Percentiles rank a stretch among this genome's conserved stretches.
Conservation (phyloP, 768 basidiomycete species). For the Lentinula sp. region DNA sequence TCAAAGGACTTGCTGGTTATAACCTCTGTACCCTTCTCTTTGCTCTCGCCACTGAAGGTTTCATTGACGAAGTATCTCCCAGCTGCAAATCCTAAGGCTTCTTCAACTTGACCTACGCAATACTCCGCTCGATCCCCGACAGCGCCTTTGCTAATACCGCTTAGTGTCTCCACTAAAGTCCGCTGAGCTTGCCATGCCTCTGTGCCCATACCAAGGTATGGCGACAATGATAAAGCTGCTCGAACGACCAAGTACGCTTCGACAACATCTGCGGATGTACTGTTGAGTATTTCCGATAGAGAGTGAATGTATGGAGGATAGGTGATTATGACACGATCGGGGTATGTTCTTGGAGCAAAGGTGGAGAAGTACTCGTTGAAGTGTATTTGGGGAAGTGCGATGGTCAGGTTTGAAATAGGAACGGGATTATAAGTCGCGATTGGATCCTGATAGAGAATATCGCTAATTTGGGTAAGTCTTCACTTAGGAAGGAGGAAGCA, state of each 20-base stretch:
- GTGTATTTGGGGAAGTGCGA: constrained; percentile 66
- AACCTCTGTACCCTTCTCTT: constrained; percentile 72
- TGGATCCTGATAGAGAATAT: constrained; percentile 72
- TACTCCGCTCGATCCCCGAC: constrained; percentile 79
- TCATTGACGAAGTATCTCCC: constrained; percentile 87
- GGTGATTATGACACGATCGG: constrained; percentile 72
- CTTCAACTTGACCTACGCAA: constrained; percentile 70
- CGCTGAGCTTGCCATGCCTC: constrained; percentile 75
- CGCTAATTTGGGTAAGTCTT: constrained; percentile 28
- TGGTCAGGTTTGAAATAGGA: constrained; percentile 61
- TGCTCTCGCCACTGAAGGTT: constrained; percentile 75
- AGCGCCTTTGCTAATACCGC: constrained; percentile 84
- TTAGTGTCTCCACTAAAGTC: constrained; percentile 62
- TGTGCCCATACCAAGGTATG: constrained; percentile 67
- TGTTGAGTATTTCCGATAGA: constrained; percentile 61
- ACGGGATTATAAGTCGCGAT: constrained; percentile 85
- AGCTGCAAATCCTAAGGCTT: constrained; percentile 78
- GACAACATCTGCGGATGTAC: constrained; percentile 62
- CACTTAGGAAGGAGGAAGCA: background rate
- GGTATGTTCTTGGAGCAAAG: constrained; percentile 74
- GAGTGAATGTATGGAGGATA: constrained; percentile 71
- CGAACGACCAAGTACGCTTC: constrained; percentile 87
- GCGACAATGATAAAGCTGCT: constrained; percentile 60
- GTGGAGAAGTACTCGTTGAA: constrained; percentile 84
- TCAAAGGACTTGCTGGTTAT: constrained; percentile 54